Evolutionary conservation across 257 asterid genomes (phyloP), one percentile per base, ranked within the genome.

Genomic region (Solanum gandarillasii): DNA sequence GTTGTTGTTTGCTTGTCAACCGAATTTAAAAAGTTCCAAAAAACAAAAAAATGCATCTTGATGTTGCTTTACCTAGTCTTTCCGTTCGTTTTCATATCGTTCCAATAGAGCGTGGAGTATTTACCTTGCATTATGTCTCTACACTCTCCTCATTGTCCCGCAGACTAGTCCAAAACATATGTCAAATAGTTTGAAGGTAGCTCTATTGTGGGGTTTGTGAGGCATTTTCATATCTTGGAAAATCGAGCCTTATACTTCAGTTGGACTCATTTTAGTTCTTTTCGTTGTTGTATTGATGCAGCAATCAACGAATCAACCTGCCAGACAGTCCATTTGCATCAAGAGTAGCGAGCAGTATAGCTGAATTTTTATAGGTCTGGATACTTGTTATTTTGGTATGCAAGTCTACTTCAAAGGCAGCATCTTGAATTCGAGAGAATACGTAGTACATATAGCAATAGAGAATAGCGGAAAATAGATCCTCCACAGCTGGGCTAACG

Each of bases 321-420:
- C 98, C 99, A 0, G 98, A 95, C 58, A 94, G 92, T 89, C 98
- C 96, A 9, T 95, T 96, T 27, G 94, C 94, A 48, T 84, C 93
- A 60, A 92, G 89, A 25, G 72, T 58, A 46, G 90, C 92, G 27
- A 89, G 91, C 90, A 88, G 94, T 90, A 85, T 91, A 87, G 84
- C 97, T 1, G 93, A 95, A 14, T 96, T 91, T 68, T 92, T 91
- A 83, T 94, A 94, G 92, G 86, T 71, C 25, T 55, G 39, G 75
- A 29, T 71, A 34, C 86, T 90, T 83, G 12, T 35, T 65, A 83
- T 87, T 82, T 83, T 90, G 85, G 91, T 83, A 86, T 82, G 87
- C 89, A 89, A 88, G 88, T 90, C 86, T 75, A 86, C 83, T 87
- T 86, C 62, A 83, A 87, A 87, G 89, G 82, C 88, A 16, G 29